These are phyloP conservation scores for Candida neerlandica DNA, from an alignment of 1,139 yeast species.

Conservation along the genomic window DNA sequence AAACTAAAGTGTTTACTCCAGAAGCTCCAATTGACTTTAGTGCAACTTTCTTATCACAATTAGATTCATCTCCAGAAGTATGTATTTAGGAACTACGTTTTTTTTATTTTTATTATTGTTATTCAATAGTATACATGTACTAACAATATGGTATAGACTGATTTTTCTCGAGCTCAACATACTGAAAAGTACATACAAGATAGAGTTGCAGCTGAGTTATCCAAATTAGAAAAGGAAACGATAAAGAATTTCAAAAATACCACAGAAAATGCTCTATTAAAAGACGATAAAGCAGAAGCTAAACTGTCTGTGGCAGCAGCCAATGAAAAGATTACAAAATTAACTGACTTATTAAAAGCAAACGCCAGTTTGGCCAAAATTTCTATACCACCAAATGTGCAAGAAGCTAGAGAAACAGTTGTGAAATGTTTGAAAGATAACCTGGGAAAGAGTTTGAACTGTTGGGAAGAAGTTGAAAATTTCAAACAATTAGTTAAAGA, in stretches of 20 bases:
- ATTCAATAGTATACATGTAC: conserved; percentile 15
- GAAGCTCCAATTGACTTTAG: conserved; percentile 75
- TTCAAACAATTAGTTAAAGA: conserved; percentile 59
- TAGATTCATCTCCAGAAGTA: conserved; percentile 71
- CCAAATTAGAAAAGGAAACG: conserved; percentile 62
- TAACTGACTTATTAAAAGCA: conserved; percentile 51
- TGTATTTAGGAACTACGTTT: conserved; percentile 19
- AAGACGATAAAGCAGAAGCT: conserved; percentile 21
- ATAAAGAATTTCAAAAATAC: conserved; percentile 56
- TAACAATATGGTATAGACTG: conserved; percentile 48
- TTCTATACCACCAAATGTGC: conserved; percentile 32
- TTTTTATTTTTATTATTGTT: background rate
- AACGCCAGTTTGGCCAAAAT: conserved; percentile 48
- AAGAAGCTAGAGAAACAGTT: conserved; percentile 57
- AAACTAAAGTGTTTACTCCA: conserved; percentile 69
- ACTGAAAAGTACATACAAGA: conserved; percentile 79
- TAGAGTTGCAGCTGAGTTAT: conserved; percentile 67
- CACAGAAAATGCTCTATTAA: conserved; percentile 45
- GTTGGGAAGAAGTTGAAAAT: conserved; percentile 82
- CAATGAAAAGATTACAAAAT: conserved; percentile 42
- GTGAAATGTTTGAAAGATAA: conserved; percentile 69
- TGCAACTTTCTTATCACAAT: conserved; percentile 65
- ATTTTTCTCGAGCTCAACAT: conserved; percentile 79
- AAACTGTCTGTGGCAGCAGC: conserved; percentile 30
- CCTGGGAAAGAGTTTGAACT: conserved; percentile 74